These are phyloP conservation scores for Artemisia annua DNA, from an alignment of 129 eudicot species.

Conservation along the genomic window DNA sequence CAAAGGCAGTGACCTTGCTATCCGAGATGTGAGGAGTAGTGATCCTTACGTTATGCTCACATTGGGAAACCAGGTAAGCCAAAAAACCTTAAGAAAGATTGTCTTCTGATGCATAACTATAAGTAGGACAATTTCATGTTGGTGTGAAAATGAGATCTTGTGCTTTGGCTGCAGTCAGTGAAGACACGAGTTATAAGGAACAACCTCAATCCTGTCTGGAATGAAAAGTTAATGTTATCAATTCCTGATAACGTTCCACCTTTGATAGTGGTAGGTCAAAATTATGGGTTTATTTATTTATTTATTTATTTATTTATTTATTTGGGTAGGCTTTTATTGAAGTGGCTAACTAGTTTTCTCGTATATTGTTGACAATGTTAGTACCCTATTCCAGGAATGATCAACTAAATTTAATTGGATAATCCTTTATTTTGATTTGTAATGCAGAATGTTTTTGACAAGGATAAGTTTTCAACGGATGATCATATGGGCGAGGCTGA, in stretches of 20 bases:
- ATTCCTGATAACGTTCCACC: slow-evolving; percentile 90
- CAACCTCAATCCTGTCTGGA: slow-evolving; percentile 94
- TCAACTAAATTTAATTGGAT: slow-evolving; percentile 2
- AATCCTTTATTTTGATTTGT: slow-evolving; percentile 6
- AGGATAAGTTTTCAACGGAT: slow-evolving; percentile 84
- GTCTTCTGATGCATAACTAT: background rate
- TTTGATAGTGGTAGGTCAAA: slow-evolving; percentile 65
- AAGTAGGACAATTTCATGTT: slow-evolving; percentile 4
- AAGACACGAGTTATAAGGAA: slow-evolving; percentile 86
- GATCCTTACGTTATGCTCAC: slow-evolving; percentile 91
- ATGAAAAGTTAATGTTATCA: slow-evolving; percentile 87
- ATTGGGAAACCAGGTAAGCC: slow-evolving; percentile 75
- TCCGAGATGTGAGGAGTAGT: slow-evolving; percentile 82
- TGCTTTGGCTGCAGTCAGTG: slow-evolving; percentile 63
- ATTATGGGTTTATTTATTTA: background rate
- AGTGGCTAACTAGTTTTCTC: too few relatives aligned
- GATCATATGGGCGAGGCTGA: slow-evolving; percentile 96
- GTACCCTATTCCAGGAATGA: background rate
- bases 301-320: too few relatives aligned
- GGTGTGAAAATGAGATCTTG: slow-evolving; percentile 8
- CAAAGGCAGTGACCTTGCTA: slow-evolving; percentile 74
- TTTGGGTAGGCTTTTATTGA: too few relatives aligned
- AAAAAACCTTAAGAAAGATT: background rate
- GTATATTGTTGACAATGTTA: background rate
- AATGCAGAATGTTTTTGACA: slow-evolving; percentile 83